Evolutionary conservation across 768 basidiomycete genomes (phyloP).

Genomic region (Tubosaeta sp.): DNA sequence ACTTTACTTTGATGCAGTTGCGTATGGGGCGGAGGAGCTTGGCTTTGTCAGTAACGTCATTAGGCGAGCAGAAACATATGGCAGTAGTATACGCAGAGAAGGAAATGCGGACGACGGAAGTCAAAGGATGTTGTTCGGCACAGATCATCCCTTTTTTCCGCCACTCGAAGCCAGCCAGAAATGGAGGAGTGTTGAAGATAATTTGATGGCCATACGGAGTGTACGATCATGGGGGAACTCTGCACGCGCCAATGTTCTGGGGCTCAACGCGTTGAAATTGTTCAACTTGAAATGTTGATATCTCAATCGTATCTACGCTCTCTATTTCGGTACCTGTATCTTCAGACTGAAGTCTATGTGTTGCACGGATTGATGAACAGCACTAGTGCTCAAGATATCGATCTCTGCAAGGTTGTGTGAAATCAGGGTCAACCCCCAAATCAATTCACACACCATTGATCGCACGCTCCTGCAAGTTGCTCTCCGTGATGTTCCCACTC

Average conservation of each 20-base stretch:
- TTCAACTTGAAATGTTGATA: conserved; percentile 46
- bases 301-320: conserved; percentile 6
- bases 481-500: conserved; percentile 91
- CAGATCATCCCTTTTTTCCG: conserved; percentile 91
- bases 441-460: conserved; percentile 61
- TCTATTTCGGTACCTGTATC: conserved; percentile 64
- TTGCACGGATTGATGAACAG: conserved; percentile 85
- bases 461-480: conserved; percentile 73
- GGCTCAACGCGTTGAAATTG: conserved; percentile 67
- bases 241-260: conserved; percentile 60
- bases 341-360: conserved; percentile 98
- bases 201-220: conserved; percentile 68
- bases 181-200: conserved; percentile 85
- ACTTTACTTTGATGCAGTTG: conserved; percentile 83
- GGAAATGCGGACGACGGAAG: conserved; percentile 42
- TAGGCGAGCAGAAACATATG: conserved; percentile 51
- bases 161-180: conserved; percentile 63
- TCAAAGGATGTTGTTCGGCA: conserved; percentile 70
- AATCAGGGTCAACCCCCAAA: not conserved
- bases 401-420: conserved; percentile 56
- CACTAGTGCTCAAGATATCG: conserved; percentile 90
- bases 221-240: conserved; percentile 40
- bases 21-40: conserved; percentile 83
- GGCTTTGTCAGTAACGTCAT: conserved; percentile 71
- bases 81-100: conserved; percentile 30